These are phyloP conservation scores for Chlamydomonas applanata DNA, from an alignment of 139 green algal genomes.

Conservation along the genomic window DNA sequence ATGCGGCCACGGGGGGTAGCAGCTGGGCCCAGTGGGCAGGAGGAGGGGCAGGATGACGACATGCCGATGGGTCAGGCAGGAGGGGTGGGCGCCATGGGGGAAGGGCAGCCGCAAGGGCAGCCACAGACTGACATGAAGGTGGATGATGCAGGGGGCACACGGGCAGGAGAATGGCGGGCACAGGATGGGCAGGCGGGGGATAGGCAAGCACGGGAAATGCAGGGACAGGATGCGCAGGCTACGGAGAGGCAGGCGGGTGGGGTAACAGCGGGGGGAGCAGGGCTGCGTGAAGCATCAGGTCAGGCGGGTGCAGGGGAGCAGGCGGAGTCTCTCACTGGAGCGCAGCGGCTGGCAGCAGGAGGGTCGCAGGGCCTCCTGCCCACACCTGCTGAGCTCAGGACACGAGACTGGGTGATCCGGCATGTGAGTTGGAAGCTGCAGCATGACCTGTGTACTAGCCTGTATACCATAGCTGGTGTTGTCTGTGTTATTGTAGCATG, in stretches of 20 bases:
- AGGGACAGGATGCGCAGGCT: too few relatives aligned
- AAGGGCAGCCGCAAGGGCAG: too few relatives aligned
- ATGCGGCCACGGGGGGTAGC: background rate
- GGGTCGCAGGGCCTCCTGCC: background rate
- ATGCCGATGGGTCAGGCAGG: background rate
- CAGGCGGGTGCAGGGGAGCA: background rate
- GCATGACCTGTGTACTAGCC: background rate
- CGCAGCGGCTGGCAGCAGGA: too few relatives aligned
- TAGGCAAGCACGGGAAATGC: too few relatives aligned
- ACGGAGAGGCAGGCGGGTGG: background rate
- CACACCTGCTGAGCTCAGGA: background rate
- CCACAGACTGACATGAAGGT: too few relatives aligned
- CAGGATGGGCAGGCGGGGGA: too few relatives aligned
- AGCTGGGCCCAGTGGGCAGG: too few relatives aligned
- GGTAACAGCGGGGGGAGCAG: background rate
- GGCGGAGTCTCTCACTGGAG: background rate
- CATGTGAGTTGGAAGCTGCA: constrained; percentile 13
- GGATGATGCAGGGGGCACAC: background rate
- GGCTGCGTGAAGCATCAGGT: background rate
- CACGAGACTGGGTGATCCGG: constrained; percentile 19
- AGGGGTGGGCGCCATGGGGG: background rate
- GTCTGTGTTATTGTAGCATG: too few relatives aligned
- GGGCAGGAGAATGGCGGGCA: too few relatives aligned
- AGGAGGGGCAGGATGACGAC: constrained; percentile 4
- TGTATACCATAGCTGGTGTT: background rate